A percentile compares a stretch with the other conserved stretches of the same genome.
Evolutionary conservation across 768 basidiomycete species (phyloP).

Genomic region (Leccinellum albellum): DNA sequence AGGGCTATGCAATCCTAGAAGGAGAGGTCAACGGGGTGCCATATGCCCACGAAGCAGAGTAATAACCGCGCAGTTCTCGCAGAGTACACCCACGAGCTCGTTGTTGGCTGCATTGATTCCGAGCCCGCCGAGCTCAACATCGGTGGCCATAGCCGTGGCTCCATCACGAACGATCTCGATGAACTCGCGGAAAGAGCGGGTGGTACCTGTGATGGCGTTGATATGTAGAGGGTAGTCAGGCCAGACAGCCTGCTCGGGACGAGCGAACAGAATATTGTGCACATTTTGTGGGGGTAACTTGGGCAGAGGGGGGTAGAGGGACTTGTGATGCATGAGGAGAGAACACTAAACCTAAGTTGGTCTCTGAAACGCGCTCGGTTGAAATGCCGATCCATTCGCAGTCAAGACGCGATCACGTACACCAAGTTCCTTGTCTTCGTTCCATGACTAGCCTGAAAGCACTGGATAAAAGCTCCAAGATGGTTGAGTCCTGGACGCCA

Average conservation of each 20-base stretch:
- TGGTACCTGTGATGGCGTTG: conserved; percentile 49
- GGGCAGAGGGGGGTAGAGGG: conserved; percentile 53
- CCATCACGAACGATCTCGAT: conserved; percentile 47
- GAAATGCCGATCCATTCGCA: no score
- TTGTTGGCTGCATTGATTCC: conserved; percentile 44
- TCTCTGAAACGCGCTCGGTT: no score
- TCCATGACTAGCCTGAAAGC: no score
- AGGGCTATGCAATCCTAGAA: conserved; percentile 53
- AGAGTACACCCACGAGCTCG: conserved; percentile 67
- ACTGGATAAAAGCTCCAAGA: no score
- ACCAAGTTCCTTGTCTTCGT: no score
- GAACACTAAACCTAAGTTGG: no score
- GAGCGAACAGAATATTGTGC: conserved; percentile 51
- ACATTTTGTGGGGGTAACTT: conserved; percentile 47
- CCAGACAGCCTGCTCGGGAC: conserved; percentile 53
- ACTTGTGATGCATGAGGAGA: conserved; percentile 59
- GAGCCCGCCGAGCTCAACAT: conserved; percentile 49
- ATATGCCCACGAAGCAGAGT: background rate
- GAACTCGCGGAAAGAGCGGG: conserved; percentile 46
- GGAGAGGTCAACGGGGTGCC: background rate
- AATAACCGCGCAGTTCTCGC: conserved; percentile 61
- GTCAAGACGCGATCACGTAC: no score
- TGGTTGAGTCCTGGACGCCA: no score
- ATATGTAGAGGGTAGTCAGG: conserved; percentile 55
- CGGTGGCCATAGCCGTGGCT: conserved; percentile 53